Evolutionary conservation across 805 yeast genomes (phyloP).

Genomic region (Scheffersomyces ergatensis): DNA sequence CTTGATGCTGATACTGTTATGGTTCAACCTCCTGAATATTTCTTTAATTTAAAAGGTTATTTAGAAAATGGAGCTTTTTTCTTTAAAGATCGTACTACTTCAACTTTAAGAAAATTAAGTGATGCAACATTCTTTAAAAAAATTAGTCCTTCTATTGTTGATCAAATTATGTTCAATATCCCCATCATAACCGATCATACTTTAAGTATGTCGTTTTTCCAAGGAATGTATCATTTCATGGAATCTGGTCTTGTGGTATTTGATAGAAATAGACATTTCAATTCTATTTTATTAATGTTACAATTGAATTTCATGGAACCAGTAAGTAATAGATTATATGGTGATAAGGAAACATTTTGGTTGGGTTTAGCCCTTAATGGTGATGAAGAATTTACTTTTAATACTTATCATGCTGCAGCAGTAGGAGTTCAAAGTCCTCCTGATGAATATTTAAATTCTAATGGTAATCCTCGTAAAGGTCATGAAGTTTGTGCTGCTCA

Average conservation of each 20-base stretch:
- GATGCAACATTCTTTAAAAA: constrained; percentile 21
- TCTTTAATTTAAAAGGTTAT: constrained; percentile 27
- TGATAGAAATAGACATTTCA: constrained; percentile 26
- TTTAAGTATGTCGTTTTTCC: constrained; percentile 25
- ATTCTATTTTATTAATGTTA: constrained; percentile 28
- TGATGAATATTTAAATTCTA: constrained; percentile 15
- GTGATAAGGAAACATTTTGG: constrained; percentile 80
- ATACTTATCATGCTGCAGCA: constrained; percentile 51
- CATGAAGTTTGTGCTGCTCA: constrained; percentile 39
- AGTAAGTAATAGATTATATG: constrained; percentile 45
- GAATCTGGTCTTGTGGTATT: constrained; percentile 35
- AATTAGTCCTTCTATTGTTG: constrained; percentile 23
- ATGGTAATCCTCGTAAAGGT: constrained; percentile 24
- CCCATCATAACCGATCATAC: constrained; percentile 32
- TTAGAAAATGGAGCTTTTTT: constrained; percentile 32
- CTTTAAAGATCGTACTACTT: constrained; percentile 27
- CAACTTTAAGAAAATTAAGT: constrained; percentile 17
- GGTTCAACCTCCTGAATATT: constrained; percentile 23
- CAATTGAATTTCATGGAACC: constrained; percentile 20
- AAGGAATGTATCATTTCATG: constrained; percentile 39
- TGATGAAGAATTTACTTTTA: constrained; percentile 52
- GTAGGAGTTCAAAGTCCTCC: constrained; percentile 42
- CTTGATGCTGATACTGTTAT: constrained; percentile 53
- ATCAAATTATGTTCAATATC: constrained; percentile 30
- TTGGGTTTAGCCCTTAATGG: constrained; percentile 52